Base-by-base conservation (phyloP, 1,284 basidiomycete genomes). In the Ustilago bromivora region DNA sequence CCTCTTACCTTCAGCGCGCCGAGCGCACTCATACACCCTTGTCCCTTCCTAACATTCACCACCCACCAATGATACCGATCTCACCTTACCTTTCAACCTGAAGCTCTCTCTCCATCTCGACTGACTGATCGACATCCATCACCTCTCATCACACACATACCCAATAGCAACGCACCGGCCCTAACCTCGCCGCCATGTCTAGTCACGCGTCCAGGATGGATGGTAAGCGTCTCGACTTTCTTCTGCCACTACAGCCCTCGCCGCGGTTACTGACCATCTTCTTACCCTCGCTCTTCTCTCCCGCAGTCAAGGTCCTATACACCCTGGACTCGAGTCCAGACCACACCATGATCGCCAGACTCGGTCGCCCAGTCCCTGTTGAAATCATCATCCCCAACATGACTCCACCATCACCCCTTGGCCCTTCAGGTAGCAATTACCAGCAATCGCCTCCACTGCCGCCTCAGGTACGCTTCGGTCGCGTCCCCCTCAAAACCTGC, bases 231-330 rank as follows among this genome's bases (percentile, higher is more conserved):
- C 8, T 15, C 36, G 19, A 28, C 23, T 28, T 28, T 28, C 23
- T 28, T 28, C 2, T 28, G 23, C 23, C 23, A 28, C 47, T 23
- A 13, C 46, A 19, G 6, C 6, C 46, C n/a, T 60, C n/a, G 2
- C n/a, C 28, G 41, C 32, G 19, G 3, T 35, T 15, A 54, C 62
- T 65, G 36, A 71, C 63, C 13, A 6, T 41, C 1, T 11, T 49
- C 10, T 53, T 1, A 8, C n/a, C 2, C 19, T 19, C 36, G 35
- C 36, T 32, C 40, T 19, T 10, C 56, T 41, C 38, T 31, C 40
- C 15, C 43, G 6, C 72, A 85, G 83, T 85, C 80, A 85, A 84
- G 62, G 82, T 85, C 36, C 70, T 85, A 23, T 85, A 85, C 58
- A 82, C 83, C 54, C 76, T 85, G 52, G 83, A 84, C 57, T 79